Evolutionary conservation across 2,329 filamentous ascomycete species (phyloP), one percentile per base, ranked within the genome.

Genomic region (Apiospora marii): DNA sequence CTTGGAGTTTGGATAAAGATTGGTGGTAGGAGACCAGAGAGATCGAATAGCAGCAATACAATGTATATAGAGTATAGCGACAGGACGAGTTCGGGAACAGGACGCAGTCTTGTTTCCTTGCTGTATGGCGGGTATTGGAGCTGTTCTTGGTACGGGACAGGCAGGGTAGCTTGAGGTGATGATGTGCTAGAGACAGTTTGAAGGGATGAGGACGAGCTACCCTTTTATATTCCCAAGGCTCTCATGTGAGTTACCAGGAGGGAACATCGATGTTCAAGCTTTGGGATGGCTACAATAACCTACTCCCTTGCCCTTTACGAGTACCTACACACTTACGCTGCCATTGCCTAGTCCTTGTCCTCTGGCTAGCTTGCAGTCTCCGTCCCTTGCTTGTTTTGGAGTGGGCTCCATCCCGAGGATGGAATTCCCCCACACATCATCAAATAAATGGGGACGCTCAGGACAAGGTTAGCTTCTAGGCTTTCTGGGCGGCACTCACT

Each of bases 381-480:
- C 51, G 51, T 58, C 53, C 53, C 53, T 61, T 64, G 30, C 58
- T 41, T 41, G 34, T 64, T 64, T 64, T 64, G 30, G 58, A 41
- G 58, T 64, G 53, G 51, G 51, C 53, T 37, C 53, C 53, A 37
- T 61, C 53, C 53, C 53, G 53, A 61, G 53, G 53, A 37, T 61
- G 6, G 58, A 41, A 41, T n/a, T 64, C 58, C 58, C 58, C 58
- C 58, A 64, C 58, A 64, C 58, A 37, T 41, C 34, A 24, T 22
- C 19, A 64, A n/a, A 58, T 41, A 64, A 41, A 64, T 64, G 58
- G 58, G 34, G 58, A 64, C 30, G 3, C 34, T n/a, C 58, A 41
- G 58, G 53, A 64, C 58, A 64, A 64, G 58, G 58, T 64, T 64
- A 24, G 58, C 58, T 64, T 64, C 58, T 64, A 41, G 58, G 58